These are phyloP conservation scores for Immersiporthe knoxdaviesiana DNA, from an alignment of 2,329 filamentous ascomycete species.

Conservation along the genomic window DNA sequence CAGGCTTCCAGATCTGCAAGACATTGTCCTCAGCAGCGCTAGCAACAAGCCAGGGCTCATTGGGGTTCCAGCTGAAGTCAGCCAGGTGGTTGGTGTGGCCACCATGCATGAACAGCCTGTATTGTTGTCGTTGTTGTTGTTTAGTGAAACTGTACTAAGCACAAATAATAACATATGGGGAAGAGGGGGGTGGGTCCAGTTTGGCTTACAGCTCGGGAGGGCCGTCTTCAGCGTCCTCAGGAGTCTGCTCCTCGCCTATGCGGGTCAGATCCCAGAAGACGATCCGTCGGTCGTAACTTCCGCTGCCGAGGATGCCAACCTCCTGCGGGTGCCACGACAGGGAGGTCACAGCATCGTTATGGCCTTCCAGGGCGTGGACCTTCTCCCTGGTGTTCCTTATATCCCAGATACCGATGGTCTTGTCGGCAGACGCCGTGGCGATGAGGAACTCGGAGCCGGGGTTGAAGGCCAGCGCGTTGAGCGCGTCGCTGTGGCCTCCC, in stretches of 20 bases:
- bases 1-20: conserved; percentile 91
- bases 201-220: conserved; percentile 85
- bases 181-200: not conserved
- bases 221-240: conserved; percentile 93
- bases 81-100: conserved; percentile 96
- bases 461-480: conserved; percentile 96
- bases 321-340: conserved; percentile 95
- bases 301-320: conserved; percentile 84
- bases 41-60: conserved; percentile 95
- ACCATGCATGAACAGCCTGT: conserved; percentile 94
- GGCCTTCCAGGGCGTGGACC: conserved; percentile 86
- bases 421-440: conserved; percentile 92
- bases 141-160: conserved; percentile 31
- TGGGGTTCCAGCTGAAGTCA: conserved; percentile 97
- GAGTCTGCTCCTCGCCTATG: conserved; percentile 90
- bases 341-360: conserved; percentile 87
- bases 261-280: conserved; percentile 96
- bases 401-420: conserved; percentile 95
- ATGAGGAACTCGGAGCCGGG: conserved; percentile 87
- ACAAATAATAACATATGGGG: no score
- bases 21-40: conserved; percentile 96
- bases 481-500: conserved; percentile 84
- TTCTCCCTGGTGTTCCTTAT: conserved; percentile 87
- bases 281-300: conserved; percentile 89
- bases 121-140: not conserved